Percentiles rank a stretch among this genome's conserved stretches.
These are phyloP conservation scores for Arxiozyma heterogenica DNA, from an alignment of 1,139 yeast species.

Conservation along the genomic window DNA sequence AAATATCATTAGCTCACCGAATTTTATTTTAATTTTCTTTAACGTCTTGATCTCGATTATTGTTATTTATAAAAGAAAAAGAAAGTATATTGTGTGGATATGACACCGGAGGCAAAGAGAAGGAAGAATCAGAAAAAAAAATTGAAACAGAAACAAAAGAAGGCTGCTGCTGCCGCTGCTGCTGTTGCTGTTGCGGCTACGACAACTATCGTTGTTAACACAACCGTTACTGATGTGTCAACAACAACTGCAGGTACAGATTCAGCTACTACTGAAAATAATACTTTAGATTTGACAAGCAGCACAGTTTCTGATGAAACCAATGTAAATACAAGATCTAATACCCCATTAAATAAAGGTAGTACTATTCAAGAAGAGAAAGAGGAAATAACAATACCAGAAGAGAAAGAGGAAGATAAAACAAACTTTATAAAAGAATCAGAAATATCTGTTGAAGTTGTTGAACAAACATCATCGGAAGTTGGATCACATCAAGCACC, in stretches of 20 bases:
- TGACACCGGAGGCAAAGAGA: conserved; percentile 29
- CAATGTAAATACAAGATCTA: too few species aligned
- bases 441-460: not conserved
- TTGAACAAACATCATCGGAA: not conserved
- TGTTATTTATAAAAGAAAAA: not conserved
- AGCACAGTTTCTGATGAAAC: not conserved
- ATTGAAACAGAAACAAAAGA: conserved; percentile 27
- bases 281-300: not conserved
- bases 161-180: conserved; percentile 8
- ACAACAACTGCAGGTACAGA: not conserved
- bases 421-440: not conserved
- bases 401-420: not conserved
- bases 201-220: not conserved
- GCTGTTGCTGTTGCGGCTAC: not conserved
- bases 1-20: not conserved
- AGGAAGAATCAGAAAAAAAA: conserved; percentile 30
- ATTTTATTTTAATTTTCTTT: too few species aligned
- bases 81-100: conserved; percentile 1
- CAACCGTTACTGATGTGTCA: not conserved
- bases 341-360: not conserved
- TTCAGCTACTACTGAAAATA: not conserved
- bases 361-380: not conserved
- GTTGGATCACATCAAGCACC: not conserved
- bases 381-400: not conserved
- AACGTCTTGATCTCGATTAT: not conserved